Evolutionary conservation across 2,329 filamentous ascomycete genomes (phyloP).

Genomic region (Penicillium sp.): DNA sequence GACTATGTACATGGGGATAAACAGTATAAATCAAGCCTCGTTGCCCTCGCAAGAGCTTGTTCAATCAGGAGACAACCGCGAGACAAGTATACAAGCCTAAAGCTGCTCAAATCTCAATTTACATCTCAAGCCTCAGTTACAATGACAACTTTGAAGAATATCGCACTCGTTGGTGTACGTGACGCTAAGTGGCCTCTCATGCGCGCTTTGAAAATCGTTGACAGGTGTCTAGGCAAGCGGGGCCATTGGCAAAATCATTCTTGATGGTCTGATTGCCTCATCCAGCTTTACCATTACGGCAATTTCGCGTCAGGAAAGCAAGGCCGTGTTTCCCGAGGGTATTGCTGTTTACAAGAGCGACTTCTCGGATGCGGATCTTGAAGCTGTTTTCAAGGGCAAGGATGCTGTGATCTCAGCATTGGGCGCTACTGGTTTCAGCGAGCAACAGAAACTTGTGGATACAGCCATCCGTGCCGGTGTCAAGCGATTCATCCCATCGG

Average conservation of each 20-base stretch:
- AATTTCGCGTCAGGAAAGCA: slow-evolving; percentile 3
- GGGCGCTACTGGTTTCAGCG: slow-evolving; percentile 29
- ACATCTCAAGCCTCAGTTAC: too few relatives aligned
- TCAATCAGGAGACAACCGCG: not conserved
- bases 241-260: slow-evolving; percentile 6
- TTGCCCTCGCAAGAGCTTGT: not conserved
- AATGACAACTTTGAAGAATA: slow-evolving; percentile 3
- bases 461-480: slow-evolving; percentile 41
- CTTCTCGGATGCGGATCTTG: slow-evolving; percentile 24
- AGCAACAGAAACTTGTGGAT: slow-evolving; percentile 43
- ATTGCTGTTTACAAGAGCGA: slow-evolving; percentile 1
- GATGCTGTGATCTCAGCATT: slow-evolving; percentile 41
- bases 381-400: slow-evolving; percentile 35
- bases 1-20: not conserved
- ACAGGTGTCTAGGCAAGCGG: not conserved
- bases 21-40: not conserved
- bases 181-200: not conserved
- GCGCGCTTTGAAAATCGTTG: not conserved
- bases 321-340: not conserved
- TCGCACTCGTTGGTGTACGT: slow-evolving; percentile 4
- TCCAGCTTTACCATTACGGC: not conserved
- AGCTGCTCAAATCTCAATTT: too few relatives aligned
- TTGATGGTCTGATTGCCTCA: not conserved
- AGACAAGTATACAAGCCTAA: not conserved
- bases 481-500: slow-evolving; percentile 42